Base-by-base conservation (phyloP, 352 stramenopile genomes). In the Vaucheria bursata region DNA sequence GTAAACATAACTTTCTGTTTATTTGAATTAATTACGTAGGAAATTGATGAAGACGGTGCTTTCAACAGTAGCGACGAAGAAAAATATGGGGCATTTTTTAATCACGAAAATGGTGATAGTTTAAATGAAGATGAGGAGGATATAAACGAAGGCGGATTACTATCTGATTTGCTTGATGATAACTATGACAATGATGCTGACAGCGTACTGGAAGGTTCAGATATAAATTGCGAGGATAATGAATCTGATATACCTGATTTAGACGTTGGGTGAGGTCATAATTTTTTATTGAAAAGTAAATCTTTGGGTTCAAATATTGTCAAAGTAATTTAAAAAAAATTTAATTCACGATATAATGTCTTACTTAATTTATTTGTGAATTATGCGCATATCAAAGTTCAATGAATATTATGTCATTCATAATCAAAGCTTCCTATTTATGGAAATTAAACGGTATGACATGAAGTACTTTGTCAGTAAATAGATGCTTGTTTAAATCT, bases 11-110 rank as follows among this genome's bases (percentile, higher is more conserved):
- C 45, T 12, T 25, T 25, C 45, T 59, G 25, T 25, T 59, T 25
- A 59, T 12, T 25, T 59, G 45, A 18, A 25, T 12, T 59, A 25
- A 59, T 59, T 59, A 18, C 25, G n/a, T 34, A 68, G 53, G 65
- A 72, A 72, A 35, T 72, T 3, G 65, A 72, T 37, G 65, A 72
- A 40, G 65, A 72, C 3, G 8, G 2, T 40, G 65, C 65, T 35
- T 72, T 72, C 65, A 72, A 72, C 31, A 72, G 65, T 35, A 36
- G 12, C 31, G 65, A 72, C 31, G 65, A 72, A 35, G 65, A 72
- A 35, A 1, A 8, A 1, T 72, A 72, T 35, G 65, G 65, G 29
- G 31, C 12, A 1, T 2, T 72, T n/a, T 72, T 72, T n/a, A n/a
- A n/a, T n/a, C n/a, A n/a, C n/a, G n/a, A n/a, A 18, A 29, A 38